phyloP scores from a whole-genome alignment of 495 filamentous ascomycete genomes.

The Aspergillus biplanus region DNA sequence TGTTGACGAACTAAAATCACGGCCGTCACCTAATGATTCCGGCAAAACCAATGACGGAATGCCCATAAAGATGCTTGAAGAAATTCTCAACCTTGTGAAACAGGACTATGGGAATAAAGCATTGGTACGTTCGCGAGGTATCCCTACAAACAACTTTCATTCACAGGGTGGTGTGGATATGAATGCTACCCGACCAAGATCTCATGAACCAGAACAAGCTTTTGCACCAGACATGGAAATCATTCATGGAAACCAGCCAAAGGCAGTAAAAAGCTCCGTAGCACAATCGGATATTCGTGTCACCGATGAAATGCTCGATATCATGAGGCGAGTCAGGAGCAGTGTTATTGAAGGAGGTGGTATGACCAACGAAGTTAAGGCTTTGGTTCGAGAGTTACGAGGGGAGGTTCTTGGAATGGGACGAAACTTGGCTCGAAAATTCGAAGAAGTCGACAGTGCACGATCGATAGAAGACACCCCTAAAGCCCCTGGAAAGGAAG shows the following conservation, averaged over 20 bases:
- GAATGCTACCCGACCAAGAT: slow-evolving; percentile 27
- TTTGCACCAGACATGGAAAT: slow-evolving; percentile 31
- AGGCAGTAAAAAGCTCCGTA: slow-evolving; percentile 31
- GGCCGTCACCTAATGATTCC: slow-evolving; percentile 56
- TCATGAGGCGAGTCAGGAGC: slow-evolving; percentile 82
- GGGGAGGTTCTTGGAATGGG: slow-evolving; percentile 95
- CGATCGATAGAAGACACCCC: slow-evolving; percentile 49
- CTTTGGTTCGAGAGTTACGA: slow-evolving; percentile 82
- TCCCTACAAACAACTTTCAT: not conserved
- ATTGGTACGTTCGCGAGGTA: slow-evolving; percentile 48
- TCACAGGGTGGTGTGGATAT: slow-evolving; percentile 15
- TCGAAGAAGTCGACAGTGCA: slow-evolving; percentile 66
- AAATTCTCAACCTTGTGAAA: slow-evolving; percentile 76
- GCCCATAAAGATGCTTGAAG: slow-evolving; percentile 76
- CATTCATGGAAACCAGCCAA: slow-evolving; percentile 5
- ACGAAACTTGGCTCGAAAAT: slow-evolving; percentile 77
- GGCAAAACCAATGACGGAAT: slow-evolving; percentile 52
- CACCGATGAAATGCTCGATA: slow-evolving; percentile 73
- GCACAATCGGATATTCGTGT: slow-evolving; percentile 35
- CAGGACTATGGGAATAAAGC: slow-evolving; percentile 63
- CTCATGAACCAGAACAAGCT: slow-evolving; percentile 30
- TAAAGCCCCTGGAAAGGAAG: slow-evolving; percentile 58
- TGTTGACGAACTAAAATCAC: slow-evolving; percentile 69
- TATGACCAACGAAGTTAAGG: slow-evolving; percentile 87
- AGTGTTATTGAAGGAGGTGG: slow-evolving; percentile 84